Conservation (phyloP, 2,329 filamentous ascomycete species). For the Aspergillus sp. region DNA sequence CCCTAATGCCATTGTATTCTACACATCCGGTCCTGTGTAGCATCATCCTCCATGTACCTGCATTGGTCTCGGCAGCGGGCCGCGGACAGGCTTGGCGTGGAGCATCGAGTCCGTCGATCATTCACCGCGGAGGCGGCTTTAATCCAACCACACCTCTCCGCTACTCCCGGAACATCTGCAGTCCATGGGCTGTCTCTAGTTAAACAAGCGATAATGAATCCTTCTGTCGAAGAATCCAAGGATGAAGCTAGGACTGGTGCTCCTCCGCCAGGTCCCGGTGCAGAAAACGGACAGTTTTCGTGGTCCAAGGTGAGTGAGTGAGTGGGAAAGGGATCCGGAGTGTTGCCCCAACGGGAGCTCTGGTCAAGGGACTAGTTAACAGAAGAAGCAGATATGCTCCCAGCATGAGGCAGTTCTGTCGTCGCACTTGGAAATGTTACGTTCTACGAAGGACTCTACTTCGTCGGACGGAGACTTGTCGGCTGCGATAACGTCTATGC, state of each 20-base stretch:
- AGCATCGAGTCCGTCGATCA: slow-evolving; percentile 1
- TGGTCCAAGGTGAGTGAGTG: slow-evolving; percentile 16
- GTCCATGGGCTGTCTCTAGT: slow-evolving; percentile 1
- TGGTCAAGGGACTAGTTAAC: no score
- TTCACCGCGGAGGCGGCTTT: slow-evolving; percentile 1
- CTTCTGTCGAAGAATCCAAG: slow-evolving; percentile 11
- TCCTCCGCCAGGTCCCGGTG: background rate
- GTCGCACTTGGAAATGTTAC: slow-evolving; percentile 33
- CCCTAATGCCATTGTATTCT: background rate
- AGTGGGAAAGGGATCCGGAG: no score
- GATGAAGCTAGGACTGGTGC: slow-evolving; percentile 1
- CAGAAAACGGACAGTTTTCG: slow-evolving; percentile 7
- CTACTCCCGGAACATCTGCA: background rate
- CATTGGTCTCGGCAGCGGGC: background rate
- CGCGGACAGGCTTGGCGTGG: slow-evolving; percentile 4
- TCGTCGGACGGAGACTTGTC: slow-evolving; percentile 20
- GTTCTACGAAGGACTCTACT: slow-evolving; percentile 25
- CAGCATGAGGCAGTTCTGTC: slow-evolving; percentile 34
- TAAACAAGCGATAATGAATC: slow-evolving; percentile 4
- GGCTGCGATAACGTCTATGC: slow-evolving; percentile 27
- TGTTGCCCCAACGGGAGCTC: no score
- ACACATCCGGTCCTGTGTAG: background rate
- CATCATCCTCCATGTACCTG: background rate
- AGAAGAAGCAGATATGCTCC: slow-evolving; percentile 25
- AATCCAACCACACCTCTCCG: slow-evolving; percentile 6